Percentiles rank a stretch among this genome's conserved stretches.
phyloP scores from a whole-genome alignment of 2,329 filamentous ascomycete species.

The Colletotrichum neosansevieriae region DNA sequence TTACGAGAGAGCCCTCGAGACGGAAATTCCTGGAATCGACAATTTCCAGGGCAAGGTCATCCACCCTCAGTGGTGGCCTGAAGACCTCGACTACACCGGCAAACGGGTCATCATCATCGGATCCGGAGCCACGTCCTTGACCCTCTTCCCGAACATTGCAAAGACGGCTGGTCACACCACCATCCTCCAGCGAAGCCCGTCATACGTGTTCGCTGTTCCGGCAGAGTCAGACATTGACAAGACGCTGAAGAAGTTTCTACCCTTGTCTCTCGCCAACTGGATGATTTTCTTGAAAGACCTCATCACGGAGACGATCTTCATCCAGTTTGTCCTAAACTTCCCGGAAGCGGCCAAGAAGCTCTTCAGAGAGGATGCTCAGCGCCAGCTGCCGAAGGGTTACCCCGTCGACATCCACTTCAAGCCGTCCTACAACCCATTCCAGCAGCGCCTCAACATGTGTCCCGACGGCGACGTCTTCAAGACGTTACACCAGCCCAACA shows the following conservation, averaged over 20 bases:
- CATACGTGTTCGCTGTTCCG: conserved; percentile 73
- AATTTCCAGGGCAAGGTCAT: conserved; percentile 73
- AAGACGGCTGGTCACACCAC: conserved; percentile 75
- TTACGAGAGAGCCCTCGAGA: conserved; percentile 72
- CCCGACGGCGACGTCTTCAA: conserved; percentile 69
- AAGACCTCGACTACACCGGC: conserved; percentile 72
- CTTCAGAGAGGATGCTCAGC: conserved; percentile 59
- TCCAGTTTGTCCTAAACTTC: conserved; percentile 64
- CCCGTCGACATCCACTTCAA: conserved; percentile 73
- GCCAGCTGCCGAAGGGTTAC: conserved; percentile 65
- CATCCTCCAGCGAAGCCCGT: conserved; percentile 84
- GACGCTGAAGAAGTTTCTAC: conserved; percentile 58
- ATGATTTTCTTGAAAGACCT: conserved; percentile 64
- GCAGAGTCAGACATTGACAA: conserved; percentile 53
- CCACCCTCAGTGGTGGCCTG: conserved; percentile 83
- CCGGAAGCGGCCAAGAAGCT: conserved; percentile 61
- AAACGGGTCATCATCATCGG: conserved; percentile 81
- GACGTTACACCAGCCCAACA: conserved; percentile 58
- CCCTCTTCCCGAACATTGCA: conserved; percentile 77
- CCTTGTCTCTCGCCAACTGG: conserved; percentile 57
- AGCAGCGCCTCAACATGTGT: conserved; percentile 80
- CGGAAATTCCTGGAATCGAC: conserved; percentile 74
- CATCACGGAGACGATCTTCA: conserved; percentile 60
- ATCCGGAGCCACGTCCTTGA: conserved; percentile 83
- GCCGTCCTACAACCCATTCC: conserved; percentile 74